A percentile compares a stretch with the other conserved stretches of the same genome.
These are phyloP conservation scores for Fusarium ambrosium DNA, from an alignment of 2,329 filamentous ascomycete species.

Conservation along the genomic window DNA sequence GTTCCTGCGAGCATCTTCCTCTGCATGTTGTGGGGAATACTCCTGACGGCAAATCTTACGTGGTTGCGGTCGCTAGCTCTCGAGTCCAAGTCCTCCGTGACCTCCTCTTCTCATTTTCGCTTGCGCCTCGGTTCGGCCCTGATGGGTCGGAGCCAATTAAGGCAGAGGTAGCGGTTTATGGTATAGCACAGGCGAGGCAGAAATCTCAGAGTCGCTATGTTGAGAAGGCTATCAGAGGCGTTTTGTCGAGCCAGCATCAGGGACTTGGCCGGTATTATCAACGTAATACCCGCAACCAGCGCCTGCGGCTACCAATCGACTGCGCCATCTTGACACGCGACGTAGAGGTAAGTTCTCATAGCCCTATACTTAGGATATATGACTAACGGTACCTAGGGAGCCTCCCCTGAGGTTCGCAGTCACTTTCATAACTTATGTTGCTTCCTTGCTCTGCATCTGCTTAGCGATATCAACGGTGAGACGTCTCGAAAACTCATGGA, in stretches of 20 bases:
- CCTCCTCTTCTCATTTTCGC: neutral
- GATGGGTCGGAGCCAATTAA: neutral
- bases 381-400: neutral
- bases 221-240: neutral
- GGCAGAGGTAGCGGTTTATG: neutral
- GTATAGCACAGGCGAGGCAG: neutral
- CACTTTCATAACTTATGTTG: neutral
- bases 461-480: too few species aligned
- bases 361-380: neutral
- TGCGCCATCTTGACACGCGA: neutral
- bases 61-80: too few species aligned
- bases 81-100: neutral
- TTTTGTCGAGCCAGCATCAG: neutral
- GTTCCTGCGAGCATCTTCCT: too few species aligned
- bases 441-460: neutral
- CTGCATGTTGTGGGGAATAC: too few species aligned
- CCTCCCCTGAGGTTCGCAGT: neutral
- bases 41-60: too few species aligned
- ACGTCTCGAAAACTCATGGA: too few species aligned
- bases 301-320: neutral
- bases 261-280: neutral
- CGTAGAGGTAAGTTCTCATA: neutral
- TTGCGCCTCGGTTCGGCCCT: too few species aligned
- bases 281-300: neutral
- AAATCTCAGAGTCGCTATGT: neutral